Base-by-base conservation (phyloP, 2,329 filamentous ascomycete genomes). In the Leptographium flavum region DNA sequence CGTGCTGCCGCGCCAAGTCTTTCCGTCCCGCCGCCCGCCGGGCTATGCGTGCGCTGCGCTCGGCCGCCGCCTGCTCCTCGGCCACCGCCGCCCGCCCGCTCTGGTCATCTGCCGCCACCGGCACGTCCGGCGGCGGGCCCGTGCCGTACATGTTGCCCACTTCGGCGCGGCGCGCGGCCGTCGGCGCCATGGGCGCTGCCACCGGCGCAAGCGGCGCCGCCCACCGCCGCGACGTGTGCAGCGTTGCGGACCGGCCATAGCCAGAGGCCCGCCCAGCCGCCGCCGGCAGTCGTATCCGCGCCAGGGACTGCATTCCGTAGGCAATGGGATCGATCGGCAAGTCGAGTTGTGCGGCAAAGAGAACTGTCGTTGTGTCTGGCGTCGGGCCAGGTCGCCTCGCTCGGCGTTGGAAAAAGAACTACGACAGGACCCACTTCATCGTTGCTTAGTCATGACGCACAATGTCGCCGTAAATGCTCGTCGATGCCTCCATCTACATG, bases 1-100 rank as follows among this genome's bases (percentile, higher is more conserved):
- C n/a, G 58, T 68, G 68, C 6, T 71, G 72, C 42, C 62, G 61
- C 58, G 70, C 43, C 43, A 79, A 63, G 50, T 79, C 57, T 54
- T 72, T 70, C 21, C 73, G 74, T 55, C 15, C 14, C 10, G 14
- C 4, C 55, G 62, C 63, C 45, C 73, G 65, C 42, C 74, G 63
- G 51, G 69, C 68, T 38, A 75, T 57, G 28, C 74, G 63, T 19
- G 55, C 46, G 17, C 40, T 40, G 11, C 44, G 42, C 28, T 50
- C 47, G 52, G 63, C 58, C 45, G 66, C 61, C n/a, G 59, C 59
- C 42, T 62, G 60, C 36, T 39, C 30, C 39, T 15, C 28, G 11
- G 74, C 68, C 22, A 62, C 54, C 2, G n/a, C 76, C 76, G 1
- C 75, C 64, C 36, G 36, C 36, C 21, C 25, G 25, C 25, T 15